A percentile compares a stretch with the other conserved stretches of the same genome.
These are phyloP conservation scores for Graphiopsis chlorocephala DNA, from an alignment of 2,329 filamentous ascomycete genomes.

Conservation along the genomic window DNA sequence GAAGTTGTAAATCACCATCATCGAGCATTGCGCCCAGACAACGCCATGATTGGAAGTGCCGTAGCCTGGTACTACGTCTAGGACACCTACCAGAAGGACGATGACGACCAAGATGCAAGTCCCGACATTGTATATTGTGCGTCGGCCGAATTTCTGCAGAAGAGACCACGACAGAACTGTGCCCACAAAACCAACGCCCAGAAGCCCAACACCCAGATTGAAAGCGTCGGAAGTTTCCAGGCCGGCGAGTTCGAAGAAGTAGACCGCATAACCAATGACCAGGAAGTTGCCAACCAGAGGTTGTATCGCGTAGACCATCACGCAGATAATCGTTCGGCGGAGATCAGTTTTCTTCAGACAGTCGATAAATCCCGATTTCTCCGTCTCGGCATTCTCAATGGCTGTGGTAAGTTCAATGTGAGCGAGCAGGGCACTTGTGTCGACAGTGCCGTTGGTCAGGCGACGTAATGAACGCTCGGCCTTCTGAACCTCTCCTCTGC, in stretches of 20 bases:
- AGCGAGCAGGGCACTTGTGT: background rate
- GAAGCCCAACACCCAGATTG: slow-evolving; percentile 51
- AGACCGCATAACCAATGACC: slow-evolving; percentile 37
- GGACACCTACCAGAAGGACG: slow-evolving; percentile 55
- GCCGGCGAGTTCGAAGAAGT: slow-evolving; percentile 47
- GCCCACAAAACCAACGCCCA: slow-evolving; percentile 67
- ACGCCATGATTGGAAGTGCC: slow-evolving; percentile 43
- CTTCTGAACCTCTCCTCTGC: slow-evolving; percentile 34
- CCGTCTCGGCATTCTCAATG: background rate
- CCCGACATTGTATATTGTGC: slow-evolving; percentile 70
- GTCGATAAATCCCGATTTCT: background rate
- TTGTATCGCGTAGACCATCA: slow-evolving; percentile 46
- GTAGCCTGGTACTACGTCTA: slow-evolving; percentile 31
- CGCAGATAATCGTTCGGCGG: slow-evolving; percentile 46
- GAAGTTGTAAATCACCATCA: slow-evolving; percentile 49
- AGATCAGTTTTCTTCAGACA: background rate
- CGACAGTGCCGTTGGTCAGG: slow-evolving; percentile 24
- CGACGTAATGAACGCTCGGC: slow-evolving; percentile 35
- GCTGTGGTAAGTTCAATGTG: background rate
- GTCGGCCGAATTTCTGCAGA: slow-evolving; percentile 70
- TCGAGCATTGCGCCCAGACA: slow-evolving; percentile 46
- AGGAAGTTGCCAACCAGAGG: background rate
- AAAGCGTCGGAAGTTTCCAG: slow-evolving; percentile 39
- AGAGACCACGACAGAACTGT: slow-evolving; percentile 76
- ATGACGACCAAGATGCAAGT: slow-evolving; percentile 68